A percentile compares a stretch with the other conserved stretches of the same genome.
Conservation (phyloP, 1,284 basidiomycete genomes). For the Marasmius oreades region DNA sequence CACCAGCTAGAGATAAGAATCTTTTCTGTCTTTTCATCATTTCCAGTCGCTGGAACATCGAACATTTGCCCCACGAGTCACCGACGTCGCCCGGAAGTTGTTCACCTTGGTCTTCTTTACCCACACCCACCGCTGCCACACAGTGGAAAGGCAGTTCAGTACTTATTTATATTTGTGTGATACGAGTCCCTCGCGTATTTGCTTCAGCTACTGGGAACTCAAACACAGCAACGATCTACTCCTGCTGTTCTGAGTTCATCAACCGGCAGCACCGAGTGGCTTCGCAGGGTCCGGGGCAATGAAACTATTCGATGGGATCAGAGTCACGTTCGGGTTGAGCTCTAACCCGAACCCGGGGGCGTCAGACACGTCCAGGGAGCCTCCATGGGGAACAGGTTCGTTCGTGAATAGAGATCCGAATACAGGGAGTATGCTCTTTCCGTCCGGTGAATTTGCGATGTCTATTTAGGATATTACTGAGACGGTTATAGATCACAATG, state of each 20-base stretch:
- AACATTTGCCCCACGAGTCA: too few species aligned
- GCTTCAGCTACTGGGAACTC: too few species aligned
- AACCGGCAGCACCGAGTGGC: conserved; percentile 8
- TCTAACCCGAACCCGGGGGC: conserved; percentile 46
- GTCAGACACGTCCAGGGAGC: conserved; percentile 37
- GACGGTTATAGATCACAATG: conserved; percentile 22
- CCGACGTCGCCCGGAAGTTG: too few species aligned
- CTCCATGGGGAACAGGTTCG: conserved; percentile 43
- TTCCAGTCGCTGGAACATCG: too few species aligned
- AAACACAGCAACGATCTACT: not conserved
- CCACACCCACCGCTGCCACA: too few species aligned
- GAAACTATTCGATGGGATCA: conserved; percentile 17
- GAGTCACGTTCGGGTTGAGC: conserved; percentile 38
- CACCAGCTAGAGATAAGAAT: too few species aligned
- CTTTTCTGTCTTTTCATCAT: too few species aligned
- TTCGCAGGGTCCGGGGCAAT: conserved; percentile 13
- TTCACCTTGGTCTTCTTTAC: too few species aligned
- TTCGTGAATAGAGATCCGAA: conserved; percentile 50
- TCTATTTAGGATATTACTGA: conserved; percentile 32
- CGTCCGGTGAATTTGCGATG: conserved; percentile 49
- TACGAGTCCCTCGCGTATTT: too few species aligned
- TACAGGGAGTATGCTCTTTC: conserved; percentile 40
- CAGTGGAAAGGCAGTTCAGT: too few species aligned
- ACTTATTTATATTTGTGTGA: too few species aligned
- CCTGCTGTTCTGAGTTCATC: not conserved